Base-by-base conservation (phyloP, 2,329 filamentous ascomycete genomes). In the Fusarium sambucinum region DNA sequence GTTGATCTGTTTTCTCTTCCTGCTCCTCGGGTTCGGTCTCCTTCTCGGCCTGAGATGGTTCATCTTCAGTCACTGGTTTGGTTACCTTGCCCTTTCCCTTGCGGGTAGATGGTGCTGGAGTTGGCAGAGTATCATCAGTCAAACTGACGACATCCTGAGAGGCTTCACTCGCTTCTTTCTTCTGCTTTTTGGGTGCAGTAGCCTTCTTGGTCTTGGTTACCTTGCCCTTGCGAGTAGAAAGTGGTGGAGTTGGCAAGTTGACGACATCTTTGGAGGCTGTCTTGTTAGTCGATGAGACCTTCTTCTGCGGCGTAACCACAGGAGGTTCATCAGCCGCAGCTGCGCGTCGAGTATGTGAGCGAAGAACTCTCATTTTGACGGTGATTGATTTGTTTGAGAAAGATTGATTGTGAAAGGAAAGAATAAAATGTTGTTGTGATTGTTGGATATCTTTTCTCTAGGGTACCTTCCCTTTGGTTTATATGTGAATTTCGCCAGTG, bases 11-110 rank as follows among this genome's bases (percentile, higher is more conserved):
- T 27, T 27, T 7, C 6, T 27, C 8, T 27, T 27, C 27, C 27
- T 27, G 27, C 27, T 27, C 27, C 27, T 27, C 8, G 27, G 57
- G 56, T 42, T 74, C 72, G 19, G 37, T 41, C 13, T 55, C 48
- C 16, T 65, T 48, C 30, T 41, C 19, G 5, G 5, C 17, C 13
- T 41, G 37, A n/a, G 21, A 8, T 1, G 40, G 32, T 1, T 46
- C 14, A 6, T 38, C 17, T 46, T 57, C 35, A 2, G 25, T 14
- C 1, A n/a, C 40, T 9, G 50, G 16, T 9, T 52, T 44, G 17
- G 55, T 12, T 7, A 47, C 54, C 41, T 70, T 70, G 27, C 70
- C 63, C 52, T 70, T 70, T 23, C 70, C 63, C 52, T 75, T 76
- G 40, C 10, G 9, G 25, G 42, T 63, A 16, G 58, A 21, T 37